Evolutionary conservation across 2,329 filamentous ascomycete species (phyloP).

Genomic region (Chaetomium globosum): DNA sequence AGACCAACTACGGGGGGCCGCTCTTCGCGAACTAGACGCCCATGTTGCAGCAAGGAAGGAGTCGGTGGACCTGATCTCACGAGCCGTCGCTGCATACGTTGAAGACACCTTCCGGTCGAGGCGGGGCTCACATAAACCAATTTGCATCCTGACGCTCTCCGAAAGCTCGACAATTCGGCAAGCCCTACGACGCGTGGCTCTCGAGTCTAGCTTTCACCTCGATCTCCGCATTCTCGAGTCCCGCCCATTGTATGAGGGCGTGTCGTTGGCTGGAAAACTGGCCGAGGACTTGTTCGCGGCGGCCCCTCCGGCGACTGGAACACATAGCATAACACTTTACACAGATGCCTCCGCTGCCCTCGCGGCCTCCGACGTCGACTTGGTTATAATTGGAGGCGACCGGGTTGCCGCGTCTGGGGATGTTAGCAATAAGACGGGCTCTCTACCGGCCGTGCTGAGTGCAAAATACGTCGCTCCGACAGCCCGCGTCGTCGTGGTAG

Average conservation of each 20-base stretch:
- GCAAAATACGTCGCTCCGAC: slow-evolving; percentile 52
- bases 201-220: slow-evolving; percentile 44
- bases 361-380: slow-evolving; percentile 54
- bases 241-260: slow-evolving; percentile 67
- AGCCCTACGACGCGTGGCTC: slow-evolving; percentile 50
- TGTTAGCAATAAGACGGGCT: slow-evolving; percentile 69
- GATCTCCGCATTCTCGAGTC: slow-evolving; percentile 67
- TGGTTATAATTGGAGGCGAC: slow-evolving; percentile 67
- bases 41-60: slow-evolving; percentile 33
- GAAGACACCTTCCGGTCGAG: slow-evolving; percentile 40
- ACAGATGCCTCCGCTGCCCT: slow-evolving; percentile 63
- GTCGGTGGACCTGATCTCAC: slow-evolving; percentile 36
- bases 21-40: slow-evolving; percentile 29
- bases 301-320: slow-evolving; percentile 16
- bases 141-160: slow-evolving; percentile 63
- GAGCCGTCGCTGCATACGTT: slow-evolving; percentile 44
- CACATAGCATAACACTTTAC: slow-evolving; percentile 53
- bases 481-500: slow-evolving; percentile 57
- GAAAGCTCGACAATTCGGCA: slow-evolving; percentile 63
- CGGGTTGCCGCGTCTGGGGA: slow-evolving; percentile 59
- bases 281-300: slow-evolving; percentile 35
- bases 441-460: slow-evolving; percentile 59
- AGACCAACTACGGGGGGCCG: slow-evolving; percentile 19
- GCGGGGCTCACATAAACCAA: slow-evolving; percentile 31
- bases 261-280: slow-evolving; percentile 55